Evolutionary conservation across 2,329 filamentous ascomycete species (phyloP).

Genomic region (Pochonia chlamydosporia): DNA sequence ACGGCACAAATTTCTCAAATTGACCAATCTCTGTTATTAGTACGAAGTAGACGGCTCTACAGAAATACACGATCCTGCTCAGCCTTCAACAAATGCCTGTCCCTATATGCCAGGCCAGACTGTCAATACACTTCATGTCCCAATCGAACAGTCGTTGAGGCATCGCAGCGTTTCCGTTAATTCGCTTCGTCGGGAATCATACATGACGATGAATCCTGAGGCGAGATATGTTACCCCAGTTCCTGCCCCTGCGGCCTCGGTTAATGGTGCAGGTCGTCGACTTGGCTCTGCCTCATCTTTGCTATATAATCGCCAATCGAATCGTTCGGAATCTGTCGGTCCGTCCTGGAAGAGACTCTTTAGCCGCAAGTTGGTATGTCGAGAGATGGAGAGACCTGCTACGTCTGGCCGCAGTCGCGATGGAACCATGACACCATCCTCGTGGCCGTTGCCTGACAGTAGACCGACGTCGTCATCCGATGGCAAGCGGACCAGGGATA

Average conservation of each 20-base stretch:
- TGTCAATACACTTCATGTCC: slow-evolving; percentile 79
- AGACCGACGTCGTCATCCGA: slow-evolving; percentile 22
- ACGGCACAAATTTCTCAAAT: not conserved
- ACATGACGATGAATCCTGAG: slow-evolving; percentile 70
- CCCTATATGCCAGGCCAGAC: slow-evolving; percentile 83
- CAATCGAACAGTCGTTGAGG: slow-evolving; percentile 57
- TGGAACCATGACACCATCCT: not conserved
- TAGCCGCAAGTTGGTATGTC: slow-evolving; percentile 28
- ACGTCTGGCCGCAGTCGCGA: not conserved
- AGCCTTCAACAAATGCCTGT: slow-evolving; percentile 72
- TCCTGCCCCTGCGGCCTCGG: slow-evolving; percentile 38
- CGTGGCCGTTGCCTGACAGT: not conserved
- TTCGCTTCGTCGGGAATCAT: slow-evolving; percentile 51
- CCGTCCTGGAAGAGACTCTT: slow-evolving; percentile 49
- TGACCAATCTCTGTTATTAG: slow-evolving; percentile 37
- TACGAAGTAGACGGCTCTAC: slow-evolving; percentile 76
- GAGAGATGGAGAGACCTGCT: not conserved
- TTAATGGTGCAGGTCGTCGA: slow-evolving; percentile 16
- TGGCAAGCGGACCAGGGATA: slow-evolving; percentile 40
- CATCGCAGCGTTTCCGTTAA: slow-evolving; percentile 60
- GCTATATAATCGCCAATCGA: slow-evolving; percentile 33
- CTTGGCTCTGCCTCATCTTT: slow-evolving; percentile 25
- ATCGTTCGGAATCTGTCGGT: slow-evolving; percentile 40
- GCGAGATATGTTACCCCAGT: slow-evolving; percentile 70
- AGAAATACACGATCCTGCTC: slow-evolving; percentile 68